Evolutionary conservation across 768 basidiomycete genomes (phyloP), one percentile per base, ranked within the genome.

Genomic region (Steccherinum ochraceum): DNA sequence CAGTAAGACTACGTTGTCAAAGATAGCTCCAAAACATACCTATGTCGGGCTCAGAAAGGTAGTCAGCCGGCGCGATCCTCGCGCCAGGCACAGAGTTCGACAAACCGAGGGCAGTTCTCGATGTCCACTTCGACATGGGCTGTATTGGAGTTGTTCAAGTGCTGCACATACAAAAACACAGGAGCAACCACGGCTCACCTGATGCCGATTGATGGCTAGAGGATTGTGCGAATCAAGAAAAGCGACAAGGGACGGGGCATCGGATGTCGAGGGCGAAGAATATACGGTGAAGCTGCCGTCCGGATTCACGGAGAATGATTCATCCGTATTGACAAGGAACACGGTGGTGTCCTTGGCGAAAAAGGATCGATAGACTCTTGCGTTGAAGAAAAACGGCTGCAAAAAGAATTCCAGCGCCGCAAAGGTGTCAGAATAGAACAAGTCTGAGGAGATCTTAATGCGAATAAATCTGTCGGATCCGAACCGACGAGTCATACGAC

Each of bases 61-160:
- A 73, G 21, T 78, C 60, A 2, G 59, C 50, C 1, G 60, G 51
- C 0, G 65, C 52, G 2, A 86, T 51, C 5, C 66, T 55, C 2
- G 78, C 63, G 0, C 80, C 83, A 4, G 84, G 84, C 3, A 79
- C 68, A 1, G 84, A 85, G 46, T 75, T 85, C 0, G 85, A 86
- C 4, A 85, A 61, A 0, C 78, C 81, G 7, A 87, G 70, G 0
- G 77, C 72, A 54, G 78, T 80, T 0, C 84, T 73, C n/a, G 83
- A 73, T 12, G 75, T 69, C 77, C 79, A 86, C 63, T 87, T 86
- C 1, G 77, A 69, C 66, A 84, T 75, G 11, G 72, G 69, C 84
- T 86, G 48, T 4, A 12, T n/a, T 39, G 2, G 49, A 11, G 44
- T 40, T 43, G 19, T 49, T 24, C 12, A 40, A 24, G 25, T 23